Percentiles rank a stretch among this genome's conserved stretches.
Conservation (phyloP, 2,329 filamentous ascomycete genomes). For the Ceratocystis destructans region DNA sequence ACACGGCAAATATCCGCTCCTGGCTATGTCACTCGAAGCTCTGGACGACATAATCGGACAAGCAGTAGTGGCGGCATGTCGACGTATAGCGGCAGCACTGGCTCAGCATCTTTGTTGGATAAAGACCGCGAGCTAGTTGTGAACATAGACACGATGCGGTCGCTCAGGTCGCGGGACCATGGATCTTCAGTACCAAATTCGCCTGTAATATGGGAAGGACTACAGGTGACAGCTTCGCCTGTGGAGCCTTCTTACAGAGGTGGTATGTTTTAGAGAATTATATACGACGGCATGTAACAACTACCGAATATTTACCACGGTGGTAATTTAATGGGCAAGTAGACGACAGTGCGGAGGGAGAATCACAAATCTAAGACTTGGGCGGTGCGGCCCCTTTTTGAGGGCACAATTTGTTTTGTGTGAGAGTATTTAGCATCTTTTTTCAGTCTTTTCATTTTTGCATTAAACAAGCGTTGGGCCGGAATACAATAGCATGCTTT, state of each 20-base stretch:
- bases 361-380: background rate
- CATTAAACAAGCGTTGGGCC: background rate
- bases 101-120: constrained; percentile 8
- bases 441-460: background rate
- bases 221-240: background rate
- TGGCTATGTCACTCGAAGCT: constrained; percentile 4
- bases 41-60: constrained; percentile 24
- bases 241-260: constrained; percentile 9
- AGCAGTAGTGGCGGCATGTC: constrained; percentile 28
- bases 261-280: background rate
- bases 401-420: background rate
- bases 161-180: constrained; percentile 12
- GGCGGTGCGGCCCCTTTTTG: background rate
- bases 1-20: constrained; percentile 22
- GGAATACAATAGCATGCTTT: background rate
- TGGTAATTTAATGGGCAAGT: background rate
- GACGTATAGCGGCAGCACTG: constrained; percentile 25
- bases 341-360: background rate
- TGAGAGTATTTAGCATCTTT: background rate
- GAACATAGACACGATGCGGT: constrained; percentile 11
- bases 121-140: constrained; percentile 12
- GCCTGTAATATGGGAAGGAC: background rate
- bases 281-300: background rate
- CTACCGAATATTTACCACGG: background rate
- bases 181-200: constrained; percentile 1